These are phyloP conservation scores for Ampelocalamus luodianensis DNA, from an alignment of 176 grass and related monocot species.

Conservation along the genomic window DNA sequence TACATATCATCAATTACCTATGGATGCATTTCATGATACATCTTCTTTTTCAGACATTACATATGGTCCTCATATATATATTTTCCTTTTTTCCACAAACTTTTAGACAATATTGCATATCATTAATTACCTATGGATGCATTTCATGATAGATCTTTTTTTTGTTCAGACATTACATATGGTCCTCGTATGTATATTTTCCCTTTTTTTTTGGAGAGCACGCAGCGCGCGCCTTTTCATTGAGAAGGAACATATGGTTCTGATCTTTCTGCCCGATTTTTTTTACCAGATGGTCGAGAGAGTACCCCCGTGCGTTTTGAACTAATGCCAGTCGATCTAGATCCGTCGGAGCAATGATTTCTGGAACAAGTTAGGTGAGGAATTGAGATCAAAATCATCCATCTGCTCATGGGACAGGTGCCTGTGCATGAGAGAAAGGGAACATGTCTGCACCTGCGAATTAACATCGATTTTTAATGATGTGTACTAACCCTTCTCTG, in stretches of 20 bases:
- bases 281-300: no score
- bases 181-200: background rate
- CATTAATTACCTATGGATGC: background rate
- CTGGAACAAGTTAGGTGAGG: no score
- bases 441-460: background rate
- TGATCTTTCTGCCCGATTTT: background rate
- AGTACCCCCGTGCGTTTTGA: background rate
- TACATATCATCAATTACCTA: background rate
- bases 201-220: background rate
- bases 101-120: background rate
- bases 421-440: background rate
- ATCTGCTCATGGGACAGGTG: background rate
- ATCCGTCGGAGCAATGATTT: background rate
- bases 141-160: background rate
- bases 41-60: background rate
- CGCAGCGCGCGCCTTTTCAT: background rate
- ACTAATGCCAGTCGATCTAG: background rate
- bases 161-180: background rate
- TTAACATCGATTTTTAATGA: conserved; percentile 6
- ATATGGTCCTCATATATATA: background rate
- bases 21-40: background rate
- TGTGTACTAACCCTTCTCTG: background rate
- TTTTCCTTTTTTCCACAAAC: no score
- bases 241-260: background rate
- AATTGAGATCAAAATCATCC: background rate